phyloP scores from a whole-genome alignment of 1,139 yeast genomes.

The Candida dubliniensis region DNA sequence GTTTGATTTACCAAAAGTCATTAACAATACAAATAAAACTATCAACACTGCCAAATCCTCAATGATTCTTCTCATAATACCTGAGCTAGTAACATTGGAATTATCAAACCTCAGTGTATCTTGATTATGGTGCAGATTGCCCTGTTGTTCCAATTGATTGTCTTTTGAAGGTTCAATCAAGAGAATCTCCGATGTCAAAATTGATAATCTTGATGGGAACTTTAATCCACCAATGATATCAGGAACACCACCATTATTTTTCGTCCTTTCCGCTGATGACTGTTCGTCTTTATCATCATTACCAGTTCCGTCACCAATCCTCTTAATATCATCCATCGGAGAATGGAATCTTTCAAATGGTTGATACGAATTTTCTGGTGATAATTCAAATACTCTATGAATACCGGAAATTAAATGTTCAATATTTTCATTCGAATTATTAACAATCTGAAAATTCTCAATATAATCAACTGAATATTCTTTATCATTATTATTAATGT shows the following conservation, averaged over 20 bases:
- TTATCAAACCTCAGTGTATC: background rate
- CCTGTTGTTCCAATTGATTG: background rate
- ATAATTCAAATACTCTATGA: constrained; percentile 42
- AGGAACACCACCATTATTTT: constrained; percentile 14
- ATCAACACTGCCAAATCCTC: constrained; percentile 52
- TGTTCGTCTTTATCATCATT: background rate
- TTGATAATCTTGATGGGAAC: constrained; percentile 24
- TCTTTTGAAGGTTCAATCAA: constrained; percentile 14
- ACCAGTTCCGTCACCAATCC: constrained; percentile 29
- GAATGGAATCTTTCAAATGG: constrained; percentile 35
- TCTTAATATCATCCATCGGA: constrained; percentile 16
- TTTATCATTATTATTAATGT: constrained; percentile 1
- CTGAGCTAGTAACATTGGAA: constrained; percentile 1
- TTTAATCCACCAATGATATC: constrained; percentile 41
- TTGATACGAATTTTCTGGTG: constrained; percentile 35
- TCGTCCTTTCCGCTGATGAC: background rate
- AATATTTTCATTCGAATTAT: constrained; percentile 18
- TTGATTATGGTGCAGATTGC: constrained; percentile 1
- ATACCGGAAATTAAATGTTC: constrained; percentile 51
- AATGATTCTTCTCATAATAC: constrained; percentile 32
- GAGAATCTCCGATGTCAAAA: constrained; percentile 17
- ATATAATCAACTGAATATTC: constrained; percentile 12
- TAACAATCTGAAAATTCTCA: constrained; percentile 21
- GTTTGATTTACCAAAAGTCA: constrained; percentile 40
- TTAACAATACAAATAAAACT: constrained; percentile 27